Conservation (phyloP, 768 basidiomycete species). For the Panellus pusillus region DNA sequence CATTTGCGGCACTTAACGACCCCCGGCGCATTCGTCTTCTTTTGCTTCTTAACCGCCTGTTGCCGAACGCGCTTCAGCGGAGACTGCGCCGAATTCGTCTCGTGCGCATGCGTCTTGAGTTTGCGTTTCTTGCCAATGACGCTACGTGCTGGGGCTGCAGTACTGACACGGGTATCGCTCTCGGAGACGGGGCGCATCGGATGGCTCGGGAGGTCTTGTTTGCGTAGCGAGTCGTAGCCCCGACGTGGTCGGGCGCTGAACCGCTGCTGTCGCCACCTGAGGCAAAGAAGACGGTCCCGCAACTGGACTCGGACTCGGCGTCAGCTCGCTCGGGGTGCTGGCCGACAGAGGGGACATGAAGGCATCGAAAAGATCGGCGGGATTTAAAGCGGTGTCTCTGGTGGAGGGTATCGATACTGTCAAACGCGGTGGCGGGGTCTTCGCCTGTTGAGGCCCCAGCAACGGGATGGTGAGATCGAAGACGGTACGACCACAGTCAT, state of each 20-base stretch:
- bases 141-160: not conserved
- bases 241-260: not conserved
- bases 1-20: conserved; percentile 1
- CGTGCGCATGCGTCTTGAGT: not conserved
- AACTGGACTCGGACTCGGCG: not conserved
- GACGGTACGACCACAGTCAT: not conserved
- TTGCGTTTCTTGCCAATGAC: conserved; percentile 12
- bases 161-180: not conserved
- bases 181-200: too few relatives aligned
- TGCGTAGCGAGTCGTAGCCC: not conserved
- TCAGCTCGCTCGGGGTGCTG: not conserved
- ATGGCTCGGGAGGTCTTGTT: too few relatives aligned
- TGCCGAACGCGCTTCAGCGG: conserved; percentile 9
- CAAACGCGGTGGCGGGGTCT: conserved; percentile 1
- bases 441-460: not conserved
- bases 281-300: not conserved
- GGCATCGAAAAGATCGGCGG: not conserved
- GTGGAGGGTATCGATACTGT: not conserved
- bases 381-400: not conserved
- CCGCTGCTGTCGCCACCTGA: not conserved
- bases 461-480: conserved; percentile 13
- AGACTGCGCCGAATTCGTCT: not conserved
- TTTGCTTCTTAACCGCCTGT: conserved; percentile 2
- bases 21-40: not conserved
- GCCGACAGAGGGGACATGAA: conserved; percentile 6